phyloP scores from a whole-genome alignment of 1,284 basidiomycete genomes.

The Ustilago trichophora region DNA sequence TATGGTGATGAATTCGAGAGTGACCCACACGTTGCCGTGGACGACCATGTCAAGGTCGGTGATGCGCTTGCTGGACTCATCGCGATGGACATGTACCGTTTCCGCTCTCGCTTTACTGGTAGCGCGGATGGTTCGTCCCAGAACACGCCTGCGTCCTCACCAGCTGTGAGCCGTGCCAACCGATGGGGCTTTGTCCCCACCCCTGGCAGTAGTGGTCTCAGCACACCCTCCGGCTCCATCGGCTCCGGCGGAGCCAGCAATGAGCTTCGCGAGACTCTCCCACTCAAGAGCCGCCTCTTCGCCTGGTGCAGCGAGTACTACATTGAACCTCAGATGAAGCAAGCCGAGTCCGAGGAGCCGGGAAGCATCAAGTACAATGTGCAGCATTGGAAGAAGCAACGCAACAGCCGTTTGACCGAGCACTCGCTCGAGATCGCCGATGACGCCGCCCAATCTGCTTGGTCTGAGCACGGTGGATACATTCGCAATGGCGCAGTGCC shows the following conservation, averaged over 20 bases:
- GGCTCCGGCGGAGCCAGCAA: slow-evolving; percentile 14
- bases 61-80: slow-evolving; percentile 56
- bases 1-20: slow-evolving; percentile 27
- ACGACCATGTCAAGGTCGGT: slow-evolving; percentile 51
- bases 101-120: slow-evolving; percentile 43
- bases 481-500: slow-evolving; percentile 71
- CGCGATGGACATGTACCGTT: slow-evolving; percentile 61
- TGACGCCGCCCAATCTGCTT: slow-evolving; percentile 75
- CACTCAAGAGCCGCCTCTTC: slow-evolving; percentile 89
- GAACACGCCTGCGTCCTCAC: slow-evolving; percentile 46
- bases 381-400: slow-evolving; percentile 90
- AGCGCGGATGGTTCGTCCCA: slow-evolving; percentile 33
- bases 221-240: slow-evolving; percentile 34
- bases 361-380: slow-evolving; percentile 93
- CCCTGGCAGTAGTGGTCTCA: slow-evolving; percentile 28
- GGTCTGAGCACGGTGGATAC: slow-evolving; percentile 82
- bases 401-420: slow-evolving; percentile 83
- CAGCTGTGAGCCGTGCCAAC: slow-evolving; percentile 37
- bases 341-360: slow-evolving; percentile 93
- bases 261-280: slow-evolving; percentile 71
- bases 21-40: slow-evolving; percentile 30
- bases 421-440: slow-evolving; percentile 77
- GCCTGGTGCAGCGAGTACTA: slow-evolving; percentile 98
- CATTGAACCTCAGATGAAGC: slow-evolving; percentile 79
- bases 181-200: slow-evolving; percentile 36